Percentiles rank a stretch among this genome's conserved stretches.
Conservation (phyloP, 352 stramenopile species). For the Globisporangium rhizosaccharum region DNA sequence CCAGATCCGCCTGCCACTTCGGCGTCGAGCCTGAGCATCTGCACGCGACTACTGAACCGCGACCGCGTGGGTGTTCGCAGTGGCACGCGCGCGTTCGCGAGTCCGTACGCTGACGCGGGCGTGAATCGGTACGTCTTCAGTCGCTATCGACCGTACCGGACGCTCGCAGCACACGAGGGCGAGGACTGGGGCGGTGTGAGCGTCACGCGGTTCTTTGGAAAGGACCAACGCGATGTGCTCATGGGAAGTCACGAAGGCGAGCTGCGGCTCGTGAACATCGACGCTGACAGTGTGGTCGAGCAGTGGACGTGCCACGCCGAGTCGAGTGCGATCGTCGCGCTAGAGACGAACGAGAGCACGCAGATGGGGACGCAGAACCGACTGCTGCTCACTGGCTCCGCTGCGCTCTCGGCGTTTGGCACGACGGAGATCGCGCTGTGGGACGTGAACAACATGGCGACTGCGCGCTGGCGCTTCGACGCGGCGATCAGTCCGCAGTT, state of each 20-base stretch:
- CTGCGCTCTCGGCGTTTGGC: constrained; percentile 43
- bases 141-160: constrained; percentile 64
- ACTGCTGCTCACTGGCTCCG: constrained; percentile 48
- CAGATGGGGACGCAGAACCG: constrained; percentile 44
- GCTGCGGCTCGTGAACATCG: constrained; percentile 51
- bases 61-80: constrained; percentile 41
- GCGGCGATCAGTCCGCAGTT: constrained; percentile 58
- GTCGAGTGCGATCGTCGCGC: constrained; percentile 58
- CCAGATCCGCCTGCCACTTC: constrained; percentile 48
- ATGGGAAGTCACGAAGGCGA: constrained; percentile 76
- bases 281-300: constrained; percentile 55
- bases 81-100: constrained; percentile 37
- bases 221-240: constrained; percentile 57
- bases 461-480: constrained; percentile 60
- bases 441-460: constrained; percentile 60
- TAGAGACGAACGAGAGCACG: constrained; percentile 69
- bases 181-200: constrained; percentile 57
- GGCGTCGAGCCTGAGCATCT: constrained; percentile 60
- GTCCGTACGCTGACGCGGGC: constrained; percentile 51
- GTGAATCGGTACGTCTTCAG: constrained; percentile 79
- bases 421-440: constrained; percentile 64
- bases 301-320: constrained; percentile 71
- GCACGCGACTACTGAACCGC: constrained; percentile 47
- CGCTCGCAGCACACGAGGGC: constrained; percentile 45
- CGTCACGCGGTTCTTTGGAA: constrained; percentile 56